Conservation (phyloP, 495 filamentous ascomycete genomes). For the Hypoxylon cercidicola region DNA sequence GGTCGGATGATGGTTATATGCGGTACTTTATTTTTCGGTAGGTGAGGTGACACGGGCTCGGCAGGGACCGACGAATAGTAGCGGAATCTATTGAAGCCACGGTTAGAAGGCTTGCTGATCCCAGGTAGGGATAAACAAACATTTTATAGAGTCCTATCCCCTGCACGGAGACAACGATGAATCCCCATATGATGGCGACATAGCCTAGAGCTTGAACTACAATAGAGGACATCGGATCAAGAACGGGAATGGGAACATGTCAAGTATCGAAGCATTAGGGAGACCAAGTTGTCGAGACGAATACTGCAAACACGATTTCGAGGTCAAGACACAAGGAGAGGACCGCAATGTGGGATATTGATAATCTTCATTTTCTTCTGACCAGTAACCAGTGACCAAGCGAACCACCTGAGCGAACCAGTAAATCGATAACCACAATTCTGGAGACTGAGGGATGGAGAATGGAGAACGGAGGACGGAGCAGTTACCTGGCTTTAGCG, state of each 20-base stretch:
- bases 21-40: slow-evolving; percentile 65
- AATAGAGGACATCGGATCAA: slow-evolving; percentile 48
- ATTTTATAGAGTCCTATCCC: slow-evolving; percentile 61
- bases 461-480: neutral
- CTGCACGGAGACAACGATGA: slow-evolving; percentile 59
- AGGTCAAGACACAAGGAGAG: slow-evolving; percentile 26
- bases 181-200: slow-evolving; percentile 61
- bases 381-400: slow-evolving; percentile 56
- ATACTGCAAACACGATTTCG: slow-evolving; percentile 3
- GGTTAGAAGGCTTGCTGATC: too few species aligned
- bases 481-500: neutral
- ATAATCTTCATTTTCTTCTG: slow-evolving; percentile 50
- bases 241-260: neutral
- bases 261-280: too few species aligned
- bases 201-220: slow-evolving; percentile 55
- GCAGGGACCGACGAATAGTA: slow-evolving; percentile 58
- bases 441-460: too few species aligned
- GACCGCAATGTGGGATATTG: slow-evolving; percentile 20
- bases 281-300: too few species aligned
- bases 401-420: slow-evolving; percentile 44
- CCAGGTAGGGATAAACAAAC: slow-evolving; percentile 51
- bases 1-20: slow-evolving; percentile 93
- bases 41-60: slow-evolving; percentile 55
- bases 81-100: slow-evolving; percentile 53
- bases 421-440: neutral